Conservation (phyloP, 441 rosid species). For the Gossypium schwendimanii region DNA sequence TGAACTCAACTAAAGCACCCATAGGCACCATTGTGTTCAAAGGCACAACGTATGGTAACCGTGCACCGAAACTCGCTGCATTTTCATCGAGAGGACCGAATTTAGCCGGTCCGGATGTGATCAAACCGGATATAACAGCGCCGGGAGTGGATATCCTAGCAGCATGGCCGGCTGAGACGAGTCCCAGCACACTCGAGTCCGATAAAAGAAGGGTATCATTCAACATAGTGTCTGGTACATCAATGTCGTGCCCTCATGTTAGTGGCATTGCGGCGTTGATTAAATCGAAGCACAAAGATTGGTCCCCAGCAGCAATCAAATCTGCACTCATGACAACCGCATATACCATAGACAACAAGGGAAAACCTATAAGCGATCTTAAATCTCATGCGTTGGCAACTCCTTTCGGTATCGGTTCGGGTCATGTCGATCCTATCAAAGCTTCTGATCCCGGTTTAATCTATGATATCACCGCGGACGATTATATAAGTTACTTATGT, state of each 20-base stretch:
- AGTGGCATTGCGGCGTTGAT: slow-evolving; percentile 52
- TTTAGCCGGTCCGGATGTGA: slow-evolving; percentile 33
- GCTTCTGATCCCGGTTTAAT: slow-evolving; percentile 52
- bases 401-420: slow-evolving; percentile 46
- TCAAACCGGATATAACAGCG: slow-evolving; percentile 57
- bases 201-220: slow-evolving; percentile 45
- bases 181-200: slow-evolving; percentile 29
- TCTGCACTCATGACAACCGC: slow-evolving; percentile 73
- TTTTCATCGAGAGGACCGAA: slow-evolving; percentile 65
- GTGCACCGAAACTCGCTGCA: slow-evolving; percentile 48
- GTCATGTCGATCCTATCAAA: slow-evolving; percentile 40
- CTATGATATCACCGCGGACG: slow-evolving; percentile 35
- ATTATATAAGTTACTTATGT: slow-evolving; percentile 57
- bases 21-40: slow-evolving; percentile 35
- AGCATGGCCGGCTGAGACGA: slow-evolving; percentile 42
- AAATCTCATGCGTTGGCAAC: slow-evolving; percentile 28
- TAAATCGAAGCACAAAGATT: slow-evolving; percentile 41
- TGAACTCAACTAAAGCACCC: slow-evolving; percentile 25
- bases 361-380: slow-evolving; percentile 35
- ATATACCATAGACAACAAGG: slow-evolving; percentile 32
- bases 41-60: slow-evolving; percentile 36
- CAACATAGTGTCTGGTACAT: slow-evolving; percentile 59
- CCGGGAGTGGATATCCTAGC: slow-evolving; percentile 60
- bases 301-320: slow-evolving; percentile 65
- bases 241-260: slow-evolving; percentile 67